Base-by-base conservation (phyloP, 2,329 filamentous ascomycete species). In the Colletotrichum falcatum region DNA sequence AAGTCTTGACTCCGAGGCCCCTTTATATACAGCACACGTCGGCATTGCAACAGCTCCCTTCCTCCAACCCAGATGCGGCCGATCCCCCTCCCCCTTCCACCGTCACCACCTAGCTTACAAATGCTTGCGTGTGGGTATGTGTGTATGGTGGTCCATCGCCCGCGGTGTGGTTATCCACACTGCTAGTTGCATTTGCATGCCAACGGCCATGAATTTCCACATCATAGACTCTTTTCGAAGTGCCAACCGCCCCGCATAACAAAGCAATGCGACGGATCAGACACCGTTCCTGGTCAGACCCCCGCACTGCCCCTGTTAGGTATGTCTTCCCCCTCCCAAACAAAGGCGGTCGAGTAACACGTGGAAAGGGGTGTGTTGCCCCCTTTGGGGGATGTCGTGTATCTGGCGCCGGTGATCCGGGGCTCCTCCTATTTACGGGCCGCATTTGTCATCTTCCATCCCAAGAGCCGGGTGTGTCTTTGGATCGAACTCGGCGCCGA, bases 61-160 rank as follows among this genome's bases (percentile, higher is more conserved):
- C 26, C 30, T 28, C 53, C 53, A n/a, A 37, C 5, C 28, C 56
- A 12, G 18, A 33, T 46, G 44, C 37, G 5, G 33, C 37, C 23
- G 18, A 53, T 20, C 63, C 66, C 48, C 33, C 55, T n/a, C 37
- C 20, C 20, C 28, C 35, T 20, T 18, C 59, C 51, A 46, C 62
- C 56, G 62, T 61, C 67, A 66, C 42, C 44, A 11, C 58, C 26
- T 8, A 70, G 67, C 63, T 70, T 70, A 67, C 64, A 70, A 70
- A 70, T 67, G 67, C 63, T 54, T 44, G 58, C 30, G 30, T 11
- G 16, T 33, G 58, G 28, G 56, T 26, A 28, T 35, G n/a, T 48
- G 58, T 18, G 23, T 48, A 44, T 11, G 28, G 39, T 46, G 28
- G 28, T 48, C 28, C 4, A 26, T 3, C 39, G 39, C 39, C 42